Evolutionary conservation across 352 stramenopile genomes (phyloP), one percentile per base, ranked within the genome.

Genomic region (Pythium brassicae): DNA sequence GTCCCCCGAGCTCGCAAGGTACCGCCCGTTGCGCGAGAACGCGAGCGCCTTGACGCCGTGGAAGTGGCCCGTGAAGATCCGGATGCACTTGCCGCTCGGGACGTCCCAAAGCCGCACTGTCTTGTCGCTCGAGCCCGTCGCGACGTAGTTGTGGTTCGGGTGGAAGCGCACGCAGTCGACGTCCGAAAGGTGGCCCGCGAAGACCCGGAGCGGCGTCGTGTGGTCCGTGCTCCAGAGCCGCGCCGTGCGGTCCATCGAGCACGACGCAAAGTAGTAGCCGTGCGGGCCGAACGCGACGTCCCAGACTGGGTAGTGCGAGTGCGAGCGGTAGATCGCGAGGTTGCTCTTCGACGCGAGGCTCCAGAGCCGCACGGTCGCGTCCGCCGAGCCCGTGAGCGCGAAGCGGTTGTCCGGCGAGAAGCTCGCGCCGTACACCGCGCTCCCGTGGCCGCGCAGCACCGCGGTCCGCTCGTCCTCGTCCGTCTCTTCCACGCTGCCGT

Each of bases 201-300:
- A 97, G 17, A 98, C 56, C n/a, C 95, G 89, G 39, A 98, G 64
- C 39, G 95, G 94, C 29, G 83, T 85, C 52, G 88, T 65, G 55
- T 87, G 82, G 65, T 99, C 95, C 0, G 93, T 98, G 51, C 86
- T 94, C 92, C 92, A 99, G 17, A 99, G 73, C 20, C 95, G 73
- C 11, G 88, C 92, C 17, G 90, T 98, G 22, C 88, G 89, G 60
- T 99, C 95, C 63, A 93, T 96, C 20, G 89, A 97, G 58, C 86
- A 95, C 12, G 89, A 97, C 20, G 89, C 94, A 76, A 98, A 98
- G 61, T 98, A 98, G 69, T 98, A 98, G 14, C 95, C 95, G 19
- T 83, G 80, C 17, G 89, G 87, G 12, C 84, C 76, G 59, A 97
- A 97, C 0, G 72, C 68, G 7, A 98, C 91, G 53, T 97, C 95